Conservation (phyloP, 2,329 filamentous ascomycete genomes). For the Cladosporium austrohemisphaericum region DNA sequence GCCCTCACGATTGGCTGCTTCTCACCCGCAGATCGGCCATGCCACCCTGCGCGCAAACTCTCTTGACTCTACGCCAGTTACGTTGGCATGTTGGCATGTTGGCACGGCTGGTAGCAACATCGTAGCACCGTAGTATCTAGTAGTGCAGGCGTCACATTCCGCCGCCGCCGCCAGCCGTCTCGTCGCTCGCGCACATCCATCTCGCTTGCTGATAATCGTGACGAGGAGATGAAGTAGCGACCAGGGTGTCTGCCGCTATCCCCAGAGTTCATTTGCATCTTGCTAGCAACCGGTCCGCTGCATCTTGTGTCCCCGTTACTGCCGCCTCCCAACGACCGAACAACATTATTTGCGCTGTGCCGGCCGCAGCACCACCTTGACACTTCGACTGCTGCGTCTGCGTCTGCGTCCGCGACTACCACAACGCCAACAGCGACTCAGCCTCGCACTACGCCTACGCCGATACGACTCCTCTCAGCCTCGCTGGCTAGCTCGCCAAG, state of each 20-base stretch:
- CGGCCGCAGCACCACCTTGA: slow-evolving; percentile 4
- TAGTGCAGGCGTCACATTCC: slow-evolving; percentile 12
- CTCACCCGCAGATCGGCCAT: slow-evolving; percentile 4
- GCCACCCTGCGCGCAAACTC: slow-evolving; percentile 4
- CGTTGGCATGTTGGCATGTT: too few species aligned
- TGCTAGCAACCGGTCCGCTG: slow-evolving; percentile 6
- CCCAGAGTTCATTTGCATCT: slow-evolving; percentile 8
- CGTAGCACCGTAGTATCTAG: too few species aligned
- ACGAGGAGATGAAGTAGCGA: not conserved
- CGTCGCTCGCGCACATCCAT: not conserved
- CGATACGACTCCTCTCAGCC: not conserved
- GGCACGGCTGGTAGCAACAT: slow-evolving; percentile 8
- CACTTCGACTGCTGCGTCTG: too few species aligned
- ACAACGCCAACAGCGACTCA: slow-evolving; percentile 10
- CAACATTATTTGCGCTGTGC: not conserved
- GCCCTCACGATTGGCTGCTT: not conserved
- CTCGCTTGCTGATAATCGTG: not conserved
- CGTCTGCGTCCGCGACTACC: too few species aligned
- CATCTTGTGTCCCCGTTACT: not conserved
- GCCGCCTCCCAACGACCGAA: not conserved
- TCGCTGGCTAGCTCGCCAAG: slow-evolving; percentile 9
- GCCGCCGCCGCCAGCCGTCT: not conserved
- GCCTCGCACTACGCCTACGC: slow-evolving; percentile 6
- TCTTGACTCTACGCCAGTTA: not conserved
- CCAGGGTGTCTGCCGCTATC: slow-evolving; percentile 6